Evolutionary conservation across 495 filamentous ascomycete genomes (phyloP).

Genomic region (Lophiostoma macrostomum): DNA sequence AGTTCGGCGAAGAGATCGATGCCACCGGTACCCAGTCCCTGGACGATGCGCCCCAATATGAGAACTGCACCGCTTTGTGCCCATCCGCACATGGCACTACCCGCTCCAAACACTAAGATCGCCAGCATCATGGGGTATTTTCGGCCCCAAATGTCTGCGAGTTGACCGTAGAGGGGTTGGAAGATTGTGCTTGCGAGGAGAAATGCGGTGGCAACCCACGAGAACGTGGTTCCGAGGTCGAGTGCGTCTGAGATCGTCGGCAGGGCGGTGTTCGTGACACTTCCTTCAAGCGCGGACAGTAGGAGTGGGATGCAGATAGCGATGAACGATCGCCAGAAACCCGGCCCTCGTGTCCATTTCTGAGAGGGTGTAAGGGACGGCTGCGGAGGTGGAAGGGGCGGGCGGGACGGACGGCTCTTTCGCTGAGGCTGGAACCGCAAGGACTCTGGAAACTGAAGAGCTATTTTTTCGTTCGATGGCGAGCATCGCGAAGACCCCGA

Average conservation of each 20-base stretch:
- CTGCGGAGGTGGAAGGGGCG: too few species aligned
- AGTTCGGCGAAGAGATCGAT: conserved; percentile 24
- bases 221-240: conserved; percentile 16
- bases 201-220: conserved; percentile 14
- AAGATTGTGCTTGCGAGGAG: conserved; percentile 23
- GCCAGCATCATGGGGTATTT: conserved; percentile 23
- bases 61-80: conserved; percentile 10
- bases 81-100: conserved; percentile 21
- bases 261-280: conserved; percentile 23
- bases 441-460: too few species aligned
- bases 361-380: conserved; percentile 16
- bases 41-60: conserved; percentile 16
- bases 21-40: conserved; percentile 25
- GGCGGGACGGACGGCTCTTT: too few species aligned
- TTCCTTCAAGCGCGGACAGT: conserved; percentile 26
- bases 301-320: conserved; percentile 23
- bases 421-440: too few species aligned
- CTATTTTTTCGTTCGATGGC: too few species aligned
- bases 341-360: conserved; percentile 15
- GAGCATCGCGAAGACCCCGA: too few species aligned
- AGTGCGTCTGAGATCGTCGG: conserved; percentile 23
- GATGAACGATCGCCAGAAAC: conserved; percentile 23
- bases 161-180: conserved; percentile 22
- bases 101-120: conserved; percentile 11
- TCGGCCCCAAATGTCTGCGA: conserved; percentile 21